A percentile compares a stretch with the other conserved stretches of the same genome.
Conservation (phyloP, 208 protist species). For the Leishmania lainsoni region DNA sequence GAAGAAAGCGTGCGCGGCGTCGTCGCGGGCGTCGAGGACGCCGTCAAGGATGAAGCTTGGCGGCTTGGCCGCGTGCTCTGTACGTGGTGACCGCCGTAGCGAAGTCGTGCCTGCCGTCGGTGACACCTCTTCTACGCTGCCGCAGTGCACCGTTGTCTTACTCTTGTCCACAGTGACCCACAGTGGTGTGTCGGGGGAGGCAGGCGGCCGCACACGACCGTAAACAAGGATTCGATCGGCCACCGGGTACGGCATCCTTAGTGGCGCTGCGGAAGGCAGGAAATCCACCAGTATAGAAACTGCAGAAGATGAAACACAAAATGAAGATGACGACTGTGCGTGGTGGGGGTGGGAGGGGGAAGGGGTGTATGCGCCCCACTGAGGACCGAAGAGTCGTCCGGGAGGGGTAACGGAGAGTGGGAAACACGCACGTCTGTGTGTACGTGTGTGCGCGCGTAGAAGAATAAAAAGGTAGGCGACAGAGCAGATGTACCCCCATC, state of each 20-base stretch:
- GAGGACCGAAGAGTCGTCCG: background rate
- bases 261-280: background rate
- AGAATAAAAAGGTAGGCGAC: too few relatives aligned
- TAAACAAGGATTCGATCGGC: slow-evolving; percentile 32
- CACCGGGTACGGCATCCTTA: background rate
- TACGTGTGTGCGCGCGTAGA: background rate
- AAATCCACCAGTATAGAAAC: background rate
- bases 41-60: slow-evolving; percentile 70
- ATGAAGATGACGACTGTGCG: background rate
- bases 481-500: too few relatives aligned
- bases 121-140: background rate
- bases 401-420: background rate
- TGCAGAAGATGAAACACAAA: background rate
- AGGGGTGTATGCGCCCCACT: too few relatives aligned
- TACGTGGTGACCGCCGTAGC: background rate
- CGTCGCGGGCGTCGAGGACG: slow-evolving; percentile 49
- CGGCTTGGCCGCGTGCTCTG: background rate
- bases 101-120: background rate
- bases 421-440: background rate
- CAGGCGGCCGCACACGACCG: slow-evolving; percentile 31
- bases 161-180: slow-evolving; percentile 9
- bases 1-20: slow-evolving; percentile 64
- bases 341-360: background rate
- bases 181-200: background rate
- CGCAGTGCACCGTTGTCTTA: slow-evolving; percentile 6